Evolutionary conservation across 371 early-diverging fungal species (phyloP).

Genomic region (Dipsacomyces acuminosporus): DNA sequence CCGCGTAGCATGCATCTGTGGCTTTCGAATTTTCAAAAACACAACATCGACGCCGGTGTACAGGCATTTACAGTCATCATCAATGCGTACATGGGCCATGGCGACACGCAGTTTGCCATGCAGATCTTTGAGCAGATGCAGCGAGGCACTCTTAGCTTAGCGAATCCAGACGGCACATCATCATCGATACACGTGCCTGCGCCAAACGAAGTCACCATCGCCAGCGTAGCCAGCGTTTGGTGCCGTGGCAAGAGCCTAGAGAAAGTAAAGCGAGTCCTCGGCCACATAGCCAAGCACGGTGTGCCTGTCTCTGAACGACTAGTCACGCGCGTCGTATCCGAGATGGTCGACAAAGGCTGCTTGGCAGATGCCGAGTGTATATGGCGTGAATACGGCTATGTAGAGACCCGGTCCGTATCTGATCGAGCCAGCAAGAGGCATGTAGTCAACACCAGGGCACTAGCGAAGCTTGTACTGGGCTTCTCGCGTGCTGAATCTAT

Average conservation of each 20-base stretch:
- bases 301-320: constrained; percentile 6
- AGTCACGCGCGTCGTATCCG: constrained; percentile 12
- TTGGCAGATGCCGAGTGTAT: constrained; percentile 6
- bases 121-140: constrained; percentile 14
- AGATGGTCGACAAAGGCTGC: constrained; percentile 6
- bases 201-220: constrained; percentile 15
- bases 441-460: constrained; percentile 10
- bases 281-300: background rate
- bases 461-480: constrained; percentile 21
- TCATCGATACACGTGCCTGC: constrained; percentile 1
- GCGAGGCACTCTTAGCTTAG: background rate
- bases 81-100: constrained; percentile 14
- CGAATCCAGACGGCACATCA: background rate
- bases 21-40: constrained; percentile 5
- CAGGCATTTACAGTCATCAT: constrained; percentile 12
- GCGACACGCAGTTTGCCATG: constrained; percentile 7
- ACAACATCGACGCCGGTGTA: constrained; percentile 7
- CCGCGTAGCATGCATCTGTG: constrained; percentile 14
- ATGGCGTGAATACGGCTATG: constrained; percentile 9
- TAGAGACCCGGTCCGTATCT: background rate
- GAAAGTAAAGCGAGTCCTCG: background rate
- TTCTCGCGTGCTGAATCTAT: constrained; percentile 7
- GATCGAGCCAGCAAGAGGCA: background rate
- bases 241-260: background rate
- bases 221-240: constrained; percentile 10